Evolutionary conservation across 73 alveolate genomes (phyloP).

Genomic region (Tetrahymena borealis): DNA sequence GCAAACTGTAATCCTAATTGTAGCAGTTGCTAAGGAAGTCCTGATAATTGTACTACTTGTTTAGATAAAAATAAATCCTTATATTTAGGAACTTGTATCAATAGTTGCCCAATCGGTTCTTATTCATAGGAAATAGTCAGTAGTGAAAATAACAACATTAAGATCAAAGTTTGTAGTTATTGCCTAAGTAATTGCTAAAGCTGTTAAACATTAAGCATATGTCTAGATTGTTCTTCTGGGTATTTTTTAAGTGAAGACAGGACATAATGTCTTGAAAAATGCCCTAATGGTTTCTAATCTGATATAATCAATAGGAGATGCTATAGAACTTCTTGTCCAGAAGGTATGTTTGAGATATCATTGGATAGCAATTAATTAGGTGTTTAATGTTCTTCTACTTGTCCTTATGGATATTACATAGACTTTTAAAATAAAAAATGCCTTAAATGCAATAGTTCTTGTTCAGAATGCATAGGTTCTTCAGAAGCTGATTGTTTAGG

Average conservation of each 20-base stretch:
- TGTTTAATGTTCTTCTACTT: not conserved
- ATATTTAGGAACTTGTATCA: not conserved
- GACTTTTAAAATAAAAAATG: not conserved
- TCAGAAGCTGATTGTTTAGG: not conserved
- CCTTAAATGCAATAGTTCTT: not conserved
- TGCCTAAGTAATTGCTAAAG: not conserved
- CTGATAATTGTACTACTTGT: not conserved
- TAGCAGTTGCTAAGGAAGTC: not conserved
- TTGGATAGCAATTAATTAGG: not conserved
- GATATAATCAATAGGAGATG: not conserved
- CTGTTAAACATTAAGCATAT: not conserved
- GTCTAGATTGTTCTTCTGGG: not conserved
- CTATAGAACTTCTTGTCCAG: not conserved
- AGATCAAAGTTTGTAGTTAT: not conserved
- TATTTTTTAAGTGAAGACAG: not conserved
- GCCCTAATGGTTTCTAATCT: not conserved
- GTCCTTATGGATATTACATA: not conserved
- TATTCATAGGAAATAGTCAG: not conserved
- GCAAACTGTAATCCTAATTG: not conserved
- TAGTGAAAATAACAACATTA: not conserved
- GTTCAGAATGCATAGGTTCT: not conserved
- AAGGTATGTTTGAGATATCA: not conserved
- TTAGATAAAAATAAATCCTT: not conserved
- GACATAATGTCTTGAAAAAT: not conserved
- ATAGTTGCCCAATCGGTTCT: not conserved